phyloP scores from a whole-genome alignment of 495 filamentous ascomycete genomes.

The Neurospora sp. region DNA sequence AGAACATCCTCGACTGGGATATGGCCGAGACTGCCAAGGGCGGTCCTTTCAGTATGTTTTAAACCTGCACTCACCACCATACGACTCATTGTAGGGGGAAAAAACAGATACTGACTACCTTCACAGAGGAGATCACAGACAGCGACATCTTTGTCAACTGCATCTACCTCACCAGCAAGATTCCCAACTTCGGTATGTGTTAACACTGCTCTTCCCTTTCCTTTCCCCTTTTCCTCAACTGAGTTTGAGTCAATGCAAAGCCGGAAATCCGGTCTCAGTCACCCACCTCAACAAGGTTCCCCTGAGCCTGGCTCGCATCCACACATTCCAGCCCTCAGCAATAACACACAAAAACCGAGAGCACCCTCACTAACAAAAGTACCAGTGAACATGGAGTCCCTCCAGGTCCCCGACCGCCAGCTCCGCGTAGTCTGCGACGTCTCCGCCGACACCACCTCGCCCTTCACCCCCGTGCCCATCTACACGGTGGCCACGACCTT shows the following conservation, averaged over 20 bases:
- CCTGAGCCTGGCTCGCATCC: neutral
- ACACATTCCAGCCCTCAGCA: neutral
- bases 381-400: conserved; percentile 52
- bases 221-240: neutral
- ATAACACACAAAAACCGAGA: neutral
- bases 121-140: conserved; percentile 62
- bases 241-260: neutral
- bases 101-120: neutral
- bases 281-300: neutral
- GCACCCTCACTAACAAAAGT: neutral
- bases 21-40: conserved; percentile 76
- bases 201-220: neutral
- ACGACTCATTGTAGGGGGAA: neutral
- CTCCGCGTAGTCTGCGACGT: conserved; percentile 87
- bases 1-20: conserved; percentile 83
- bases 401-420: conserved; percentile 57
- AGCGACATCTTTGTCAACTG: conserved; percentile 81
- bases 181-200: conserved; percentile 23
- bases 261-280: neutral
- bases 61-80: neutral
- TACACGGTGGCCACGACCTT: conserved; percentile 78
- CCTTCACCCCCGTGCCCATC: conserved; percentile 58
- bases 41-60: conserved; percentile 59
- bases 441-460: conserved; percentile 52
- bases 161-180: conserved; percentile 61